These are phyloP conservation scores for Globisporangium abappressorium DNA, from an alignment of 352 stramenopile species.

Conservation along the genomic window DNA sequence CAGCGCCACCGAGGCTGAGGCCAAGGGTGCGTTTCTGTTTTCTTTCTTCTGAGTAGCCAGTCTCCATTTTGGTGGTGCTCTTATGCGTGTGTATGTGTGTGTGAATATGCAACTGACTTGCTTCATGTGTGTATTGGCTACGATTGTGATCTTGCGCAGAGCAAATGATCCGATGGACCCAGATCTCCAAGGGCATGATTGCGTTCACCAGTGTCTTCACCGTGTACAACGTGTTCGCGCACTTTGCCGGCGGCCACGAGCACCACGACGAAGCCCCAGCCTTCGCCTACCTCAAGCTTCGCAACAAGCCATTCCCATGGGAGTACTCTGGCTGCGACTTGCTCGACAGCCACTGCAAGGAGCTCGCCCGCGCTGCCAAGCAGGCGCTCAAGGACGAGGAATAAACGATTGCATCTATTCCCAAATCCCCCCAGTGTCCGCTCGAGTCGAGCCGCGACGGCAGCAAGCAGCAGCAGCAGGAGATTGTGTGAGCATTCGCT, in stretches of 20 bases:
- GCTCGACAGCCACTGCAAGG: slow-evolving; percentile 73
- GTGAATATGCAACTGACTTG: slow-evolving; percentile 3
- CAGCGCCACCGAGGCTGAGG: slow-evolving; percentile 72
- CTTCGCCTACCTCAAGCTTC: slow-evolving; percentile 85
- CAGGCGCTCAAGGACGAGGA: slow-evolving; percentile 50
- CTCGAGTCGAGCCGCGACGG: not conserved
- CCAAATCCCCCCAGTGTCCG: not conserved
- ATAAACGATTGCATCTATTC: slow-evolving; percentile 7
- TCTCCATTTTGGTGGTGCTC: slow-evolving; percentile 13
- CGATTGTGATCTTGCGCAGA: slow-evolving; percentile 27
- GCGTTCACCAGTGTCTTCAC: slow-evolving; percentile 53
- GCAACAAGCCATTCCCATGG: slow-evolving; percentile 87
- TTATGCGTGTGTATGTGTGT: not conserved
- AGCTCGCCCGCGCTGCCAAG: slow-evolving; percentile 57
- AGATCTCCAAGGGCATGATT: slow-evolving; percentile 87
- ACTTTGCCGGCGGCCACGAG: slow-evolving; percentile 40
- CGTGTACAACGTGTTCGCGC: slow-evolving; percentile 49
- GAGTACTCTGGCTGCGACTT: slow-evolving; percentile 78
- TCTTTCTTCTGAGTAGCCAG: not conserved
- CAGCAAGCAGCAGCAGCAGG: not conserved
- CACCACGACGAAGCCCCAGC: slow-evolving; percentile 62
- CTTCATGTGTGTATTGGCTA: not conserved
- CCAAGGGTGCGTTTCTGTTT: slow-evolving; percentile 49
- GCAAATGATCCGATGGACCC: slow-evolving; percentile 83
- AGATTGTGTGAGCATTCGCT: not conserved